Conservation (phyloP, 1,139 yeast species). For the Taphrina sp. region DNA sequence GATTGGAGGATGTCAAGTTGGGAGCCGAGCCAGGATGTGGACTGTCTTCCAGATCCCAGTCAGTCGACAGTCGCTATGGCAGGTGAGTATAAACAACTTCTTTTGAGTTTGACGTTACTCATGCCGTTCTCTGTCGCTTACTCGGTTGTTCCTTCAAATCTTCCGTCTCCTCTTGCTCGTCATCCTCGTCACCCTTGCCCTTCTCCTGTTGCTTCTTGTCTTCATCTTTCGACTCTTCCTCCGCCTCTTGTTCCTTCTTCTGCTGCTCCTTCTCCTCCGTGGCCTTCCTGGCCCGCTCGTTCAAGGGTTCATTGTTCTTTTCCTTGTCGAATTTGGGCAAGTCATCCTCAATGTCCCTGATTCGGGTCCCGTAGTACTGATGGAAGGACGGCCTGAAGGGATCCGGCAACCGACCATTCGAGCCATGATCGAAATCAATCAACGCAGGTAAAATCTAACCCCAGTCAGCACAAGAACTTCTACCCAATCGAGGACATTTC, state of each 20-base stretch:
- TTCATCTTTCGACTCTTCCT: slow-evolving; percentile 30
- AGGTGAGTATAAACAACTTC: no score
- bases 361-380: slow-evolving; percentile 23
- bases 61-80: no score
- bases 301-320: slow-evolving; percentile 20
- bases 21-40: no score
- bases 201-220: slow-evolving; percentile 9
- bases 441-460: slow-evolving; percentile 1
- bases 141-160: background rate
- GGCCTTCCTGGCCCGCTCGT: slow-evolving; percentile 9
- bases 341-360: slow-evolving; percentile 21
- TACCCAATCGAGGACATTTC: no score
- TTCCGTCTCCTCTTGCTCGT: slow-evolving; percentile 9
- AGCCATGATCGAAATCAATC: slow-evolving; percentile 2
- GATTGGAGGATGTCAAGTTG: no score
- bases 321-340: slow-evolving; percentile 17
- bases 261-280: slow-evolving; percentile 2
- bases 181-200: slow-evolving; percentile 5
- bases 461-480: no score
- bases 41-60: no score
- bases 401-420: slow-evolving; percentile 20
- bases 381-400: slow-evolving; percentile 22
- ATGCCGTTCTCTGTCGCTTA: no score
- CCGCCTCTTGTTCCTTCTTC: slow-evolving; percentile 33
- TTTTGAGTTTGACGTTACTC: no score